Percentiles rank a stretch among this genome's conserved stretches.
These are phyloP conservation scores for Leucaena leucocephala DNA, from an alignment of 306 rosid species.

Conservation along the genomic window DNA sequence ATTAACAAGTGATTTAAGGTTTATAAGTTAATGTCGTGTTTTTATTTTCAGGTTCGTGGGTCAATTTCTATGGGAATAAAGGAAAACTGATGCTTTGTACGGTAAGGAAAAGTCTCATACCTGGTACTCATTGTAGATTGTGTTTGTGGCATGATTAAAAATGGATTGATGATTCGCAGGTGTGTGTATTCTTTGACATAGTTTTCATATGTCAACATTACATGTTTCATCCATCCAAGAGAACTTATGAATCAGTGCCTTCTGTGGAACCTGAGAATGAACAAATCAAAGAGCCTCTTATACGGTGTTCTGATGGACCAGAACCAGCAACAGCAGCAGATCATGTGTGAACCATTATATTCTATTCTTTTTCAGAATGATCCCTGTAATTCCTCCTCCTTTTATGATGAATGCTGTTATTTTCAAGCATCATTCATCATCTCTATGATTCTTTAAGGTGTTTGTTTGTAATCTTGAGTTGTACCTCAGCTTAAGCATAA, in stretches of 20 bases:
- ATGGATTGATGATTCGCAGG: constrained; percentile 46
- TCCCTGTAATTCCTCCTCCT: too few species aligned
- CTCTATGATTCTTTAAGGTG: too few species aligned
- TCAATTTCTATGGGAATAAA: background rate
- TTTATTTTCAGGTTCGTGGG: background rate
- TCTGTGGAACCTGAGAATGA: constrained; percentile 34
- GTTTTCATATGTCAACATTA: constrained; percentile 51
- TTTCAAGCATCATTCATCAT: too few species aligned
- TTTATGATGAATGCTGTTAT: too few species aligned
- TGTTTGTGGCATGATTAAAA: too few species aligned
- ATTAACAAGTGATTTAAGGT: background rate
- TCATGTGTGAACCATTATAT: constrained; percentile 32
- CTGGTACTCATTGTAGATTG: too few species aligned
- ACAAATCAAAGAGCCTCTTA: constrained; percentile 37
- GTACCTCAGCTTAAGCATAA: too few species aligned
- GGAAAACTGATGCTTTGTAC: background rate
- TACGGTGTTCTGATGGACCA: constrained; percentile 37
- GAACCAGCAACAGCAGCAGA: constrained; percentile 19
- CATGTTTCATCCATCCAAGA: constrained; percentile 36
- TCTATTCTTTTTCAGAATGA: too few species aligned
- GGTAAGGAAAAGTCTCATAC: background rate
- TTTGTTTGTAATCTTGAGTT: too few species aligned
- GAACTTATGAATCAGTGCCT: constrained; percentile 18
- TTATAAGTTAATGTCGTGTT: background rate
- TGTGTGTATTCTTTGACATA: constrained; percentile 73